Conservation (phyloP, 1,139 yeast genomes). For the Suhomyces ambrosiae region DNA sequence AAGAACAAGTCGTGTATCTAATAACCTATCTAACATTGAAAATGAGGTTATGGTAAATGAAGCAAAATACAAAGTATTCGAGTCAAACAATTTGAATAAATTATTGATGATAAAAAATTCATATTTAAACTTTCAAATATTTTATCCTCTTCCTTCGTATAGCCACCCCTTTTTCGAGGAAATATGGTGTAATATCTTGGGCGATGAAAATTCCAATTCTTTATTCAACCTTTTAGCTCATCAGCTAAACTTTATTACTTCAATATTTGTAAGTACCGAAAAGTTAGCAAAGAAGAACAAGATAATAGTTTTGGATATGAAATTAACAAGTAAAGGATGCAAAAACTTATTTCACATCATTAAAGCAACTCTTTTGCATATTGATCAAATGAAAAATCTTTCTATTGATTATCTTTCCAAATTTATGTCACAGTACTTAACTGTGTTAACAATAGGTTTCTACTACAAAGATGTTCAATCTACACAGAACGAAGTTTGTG, state of each 20-base stretch:
- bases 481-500: constrained; percentile 50
- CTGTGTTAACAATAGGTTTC: constrained; percentile 48
- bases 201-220: constrained; percentile 59
- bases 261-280: constrained; percentile 43
- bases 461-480: constrained; percentile 37
- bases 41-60: no score
- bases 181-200: constrained; percentile 60
- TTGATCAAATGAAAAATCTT: constrained; percentile 17
- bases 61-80: not conserved
- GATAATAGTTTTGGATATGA: constrained; percentile 48
- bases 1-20: no score
- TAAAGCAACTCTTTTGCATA: constrained; percentile 26
- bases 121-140: constrained; percentile 29
- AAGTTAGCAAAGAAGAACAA: constrained; percentile 33
- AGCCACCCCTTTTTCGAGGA: constrained; percentile 29
- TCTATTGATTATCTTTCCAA: constrained; percentile 12
- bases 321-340: constrained; percentile 44
- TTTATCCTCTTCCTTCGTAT: constrained; percentile 35
- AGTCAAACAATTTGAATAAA: constrained; percentile 5
- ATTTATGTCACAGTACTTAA: constrained; percentile 45
- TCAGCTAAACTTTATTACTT: constrained; percentile 28
- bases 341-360: constrained; percentile 31
- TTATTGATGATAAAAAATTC: constrained; percentile 10
- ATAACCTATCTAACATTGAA: no score
- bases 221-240: constrained; percentile 34